Evolutionary conservation across 345 rosid genomes (phyloP), one percentile per base, ranked within the genome.

Genomic region (Acer saccharum): DNA sequence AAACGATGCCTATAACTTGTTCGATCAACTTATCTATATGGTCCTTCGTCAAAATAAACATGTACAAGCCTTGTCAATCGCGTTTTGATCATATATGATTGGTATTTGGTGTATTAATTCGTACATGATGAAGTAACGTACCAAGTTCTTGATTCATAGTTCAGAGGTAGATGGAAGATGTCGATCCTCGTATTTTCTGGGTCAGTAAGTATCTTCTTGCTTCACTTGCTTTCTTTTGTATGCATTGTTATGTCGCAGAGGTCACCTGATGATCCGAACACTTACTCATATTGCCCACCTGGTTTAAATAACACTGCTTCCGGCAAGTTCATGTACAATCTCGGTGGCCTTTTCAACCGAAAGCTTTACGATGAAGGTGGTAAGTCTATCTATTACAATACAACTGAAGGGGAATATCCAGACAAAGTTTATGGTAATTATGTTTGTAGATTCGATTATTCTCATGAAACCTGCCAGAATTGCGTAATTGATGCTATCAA

Each of bases 371-470:
- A 55, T 18, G 27, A 1, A n/a, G 74, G 27, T 17, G 48, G 18
- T 44, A 18, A 13, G 21, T 43, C 75, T 25, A 16, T 6, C n/a
- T 72, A 57, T 41, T 20, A 58, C 52, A 72, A 39, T 4, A 23
- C 75, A 57, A 35, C 52, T 1, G 65, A n/a, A 0, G 75, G 75
- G 27, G 50, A 57, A 9, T 0, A 9, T 72, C 65, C 75, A 2
- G 35, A 58, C n/a, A 32, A 4, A 72, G 65, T 72, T 57, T 72
- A 58, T 20, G 75, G 75, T 39, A 16, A 57, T 58, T 72, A 35
- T 39, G 17, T 35, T 11, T 72, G 75, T 58, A 60, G 16, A 72
- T 18, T 12, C 6, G 21, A 72, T 17, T 27, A 57, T 6, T 11
- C 52, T 12, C 18, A 1, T 2, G 65, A 55, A 44, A 7, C 20